A percentile compares a stretch with the other conserved stretches of the same genome.
Evolutionary conservation across 2,329 filamentous ascomycete genomes (phyloP).

Genomic region (Epichloe uncinata): DNA sequence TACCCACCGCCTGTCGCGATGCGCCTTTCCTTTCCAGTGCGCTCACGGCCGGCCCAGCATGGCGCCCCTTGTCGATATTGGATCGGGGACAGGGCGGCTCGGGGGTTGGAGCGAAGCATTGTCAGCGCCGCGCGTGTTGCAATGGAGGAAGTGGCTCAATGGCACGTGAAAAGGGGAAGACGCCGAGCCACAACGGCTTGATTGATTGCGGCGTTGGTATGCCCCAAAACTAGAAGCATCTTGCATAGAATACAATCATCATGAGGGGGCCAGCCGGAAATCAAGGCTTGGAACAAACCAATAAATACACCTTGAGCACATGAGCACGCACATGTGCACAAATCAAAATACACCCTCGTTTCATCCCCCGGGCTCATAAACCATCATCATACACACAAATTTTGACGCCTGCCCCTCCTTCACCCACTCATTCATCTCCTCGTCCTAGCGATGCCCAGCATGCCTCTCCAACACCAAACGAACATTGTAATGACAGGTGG

Average conservation of each 20-base stretch:
- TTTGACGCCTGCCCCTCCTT: background rate
- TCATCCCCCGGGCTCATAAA: too few species aligned
- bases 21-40: conserved; percentile 68
- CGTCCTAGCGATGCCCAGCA: too few species aligned
- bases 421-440: background rate
- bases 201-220: background rate
- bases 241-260: background rate
- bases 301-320: too few species aligned
- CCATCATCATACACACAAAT: too few species aligned
- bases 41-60: conserved; percentile 63
- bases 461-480: conserved; percentile 34
- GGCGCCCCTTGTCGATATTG: conserved; percentile 46
- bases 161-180: background rate
- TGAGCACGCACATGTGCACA: too few species aligned
- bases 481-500: too few species aligned
- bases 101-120: conserved; percentile 14
- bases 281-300: too few species aligned
- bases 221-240: background rate
- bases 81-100: conserved; percentile 13
- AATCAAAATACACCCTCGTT: too few species aligned
- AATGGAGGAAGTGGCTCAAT: conserved; percentile 14
- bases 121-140: background rate
- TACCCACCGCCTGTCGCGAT: conserved; percentile 42
- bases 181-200: background rate
- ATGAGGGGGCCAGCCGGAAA: too few species aligned